Percentiles rank a stretch among this genome's conserved stretches.
phyloP scores from a whole-genome alignment of 2,329 filamentous ascomycete species.

The Pyrenophora tritici-repentis region DNA sequence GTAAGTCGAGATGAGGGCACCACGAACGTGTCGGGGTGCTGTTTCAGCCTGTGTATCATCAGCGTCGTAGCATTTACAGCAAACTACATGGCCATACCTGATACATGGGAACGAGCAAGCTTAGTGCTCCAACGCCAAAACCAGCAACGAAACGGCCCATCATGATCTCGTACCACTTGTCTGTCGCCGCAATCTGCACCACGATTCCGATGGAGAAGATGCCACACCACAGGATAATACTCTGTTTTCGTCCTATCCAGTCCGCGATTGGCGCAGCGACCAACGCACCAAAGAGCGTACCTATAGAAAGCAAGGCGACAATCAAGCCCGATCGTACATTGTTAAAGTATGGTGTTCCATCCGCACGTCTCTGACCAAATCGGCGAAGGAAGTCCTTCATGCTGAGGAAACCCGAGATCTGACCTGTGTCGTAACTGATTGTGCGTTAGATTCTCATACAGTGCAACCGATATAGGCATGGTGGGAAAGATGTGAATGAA shows the following conservation, averaged over 20 bases:
- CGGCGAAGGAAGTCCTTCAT: conserved; percentile 37
- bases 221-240: conserved; percentile 63
- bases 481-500: background rate
- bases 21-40: conserved; percentile 65
- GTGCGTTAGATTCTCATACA: background rate
- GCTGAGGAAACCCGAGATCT: conserved; percentile 39
- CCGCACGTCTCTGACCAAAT: conserved; percentile 22
- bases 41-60: conserved; percentile 56
- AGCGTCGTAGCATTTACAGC: background rate
- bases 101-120: conserved; percentile 63
- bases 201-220: conserved; percentile 67
- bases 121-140: conserved; percentile 66
- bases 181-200: conserved; percentile 64
- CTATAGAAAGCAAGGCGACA: conserved; percentile 62
- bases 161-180: conserved; percentile 66
- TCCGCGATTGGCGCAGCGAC: conserved; percentile 63
- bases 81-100: conserved; percentile 43
- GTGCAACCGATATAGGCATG: background rate
- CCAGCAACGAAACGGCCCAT: conserved; percentile 66
- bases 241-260: conserved; percentile 62
- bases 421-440: conserved; percentile 31
- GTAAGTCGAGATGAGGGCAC: conserved; percentile 65
- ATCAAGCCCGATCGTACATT: conserved; percentile 38
- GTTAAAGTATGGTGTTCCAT: conserved; percentile 32
- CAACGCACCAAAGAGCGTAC: conserved; percentile 74